Evolutionary conservation across 352 stramenopile species (phyloP), one percentile per base, ranked within the genome.

Genomic region (Pythium angustatum): DNA sequence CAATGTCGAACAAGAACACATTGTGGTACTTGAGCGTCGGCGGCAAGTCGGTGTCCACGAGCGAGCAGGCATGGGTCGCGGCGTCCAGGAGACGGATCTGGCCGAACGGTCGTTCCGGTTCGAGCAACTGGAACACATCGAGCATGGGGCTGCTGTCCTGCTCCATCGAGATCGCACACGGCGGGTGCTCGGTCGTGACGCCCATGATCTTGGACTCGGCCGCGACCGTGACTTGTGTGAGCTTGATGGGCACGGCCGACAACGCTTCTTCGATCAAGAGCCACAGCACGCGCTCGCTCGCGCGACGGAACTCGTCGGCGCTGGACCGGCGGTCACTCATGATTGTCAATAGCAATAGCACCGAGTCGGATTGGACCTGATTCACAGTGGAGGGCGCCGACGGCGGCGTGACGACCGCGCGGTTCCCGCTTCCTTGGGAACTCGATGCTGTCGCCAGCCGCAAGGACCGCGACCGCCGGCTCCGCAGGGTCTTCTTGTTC

Each of bases 1-100:
- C 74, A 17, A 81, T 53, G 22, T 83, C 79, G 40, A 86, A 67
- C 11, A 88, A 47, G 24, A 88, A 81, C 3, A 88, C 77, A 28
- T 85, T 84, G 66, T 85, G 79, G 62, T 78, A 79, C 62, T 79
- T 76, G 30, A 88, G 73, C 44, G 66, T 79, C 43, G 66, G 24
- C 6, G 49, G 62, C 54, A 81, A 49, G 8, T 56, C 31, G 49
- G 45, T 24, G 53, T 74, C 28, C 36, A 26, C 12, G 5, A 64
- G 28, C 8, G 54, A 30, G 21, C 54, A 62, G 5, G 26, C n/a
- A n/a, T 40, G 17, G 9, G 50, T 51, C n/a, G 38, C 21, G 2
- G 31, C 26, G 28, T 44, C 47, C 28, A 58, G 24, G 2, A 49
- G 2, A 7, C 48, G 51, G 43, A 68, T 63, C 19, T 53, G 58